A percentile compares a stretch with the other conserved stretches of the same genome.
Conservation (phyloP, 1,284 basidiomycete genomes). For the Melampsora americana region DNA sequence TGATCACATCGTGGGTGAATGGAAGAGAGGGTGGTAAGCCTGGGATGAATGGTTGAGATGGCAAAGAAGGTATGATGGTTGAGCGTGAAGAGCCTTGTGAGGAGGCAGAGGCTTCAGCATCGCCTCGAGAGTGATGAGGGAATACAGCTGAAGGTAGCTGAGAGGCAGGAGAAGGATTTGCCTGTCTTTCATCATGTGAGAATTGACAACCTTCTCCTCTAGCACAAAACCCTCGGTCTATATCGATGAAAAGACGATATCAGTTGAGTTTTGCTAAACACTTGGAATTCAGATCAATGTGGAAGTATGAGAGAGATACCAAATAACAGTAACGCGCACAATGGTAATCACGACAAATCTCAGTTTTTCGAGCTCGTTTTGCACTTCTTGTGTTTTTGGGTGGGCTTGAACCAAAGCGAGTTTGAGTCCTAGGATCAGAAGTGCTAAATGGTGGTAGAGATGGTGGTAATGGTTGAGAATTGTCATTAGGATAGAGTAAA, state of each 20-base stretch:
- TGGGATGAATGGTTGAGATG: constrained; percentile 16
- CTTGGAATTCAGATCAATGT: too few species aligned
- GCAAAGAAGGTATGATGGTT: constrained; percentile 1
- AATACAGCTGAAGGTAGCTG: not conserved
- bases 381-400: not conserved
- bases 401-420: not conserved
- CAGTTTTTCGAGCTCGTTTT: constrained; percentile 25
- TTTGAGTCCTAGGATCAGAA: not conserved
- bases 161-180: constrained; percentile 13
- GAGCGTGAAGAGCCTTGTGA: constrained; percentile 7
- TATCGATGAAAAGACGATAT: not conserved
- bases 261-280: not conserved
- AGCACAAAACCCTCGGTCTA: constrained; percentile 41
- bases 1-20: not conserved
- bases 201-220: constrained; percentile 30
- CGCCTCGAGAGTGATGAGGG: not conserved
- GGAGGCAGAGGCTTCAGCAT: not conserved
- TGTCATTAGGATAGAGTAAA: constrained; percentile 22
- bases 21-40: constrained; percentile 4
- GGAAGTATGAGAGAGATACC: not conserved
- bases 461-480: not conserved
- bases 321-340: constrained; percentile 13
- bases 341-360: constrained; percentile 37
- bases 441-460: constrained; percentile 4
- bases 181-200: constrained; percentile 27